Evolutionary conservation across 371 early-diverging fungal species (phyloP).

Genomic region (Mortierella sp.): DNA sequence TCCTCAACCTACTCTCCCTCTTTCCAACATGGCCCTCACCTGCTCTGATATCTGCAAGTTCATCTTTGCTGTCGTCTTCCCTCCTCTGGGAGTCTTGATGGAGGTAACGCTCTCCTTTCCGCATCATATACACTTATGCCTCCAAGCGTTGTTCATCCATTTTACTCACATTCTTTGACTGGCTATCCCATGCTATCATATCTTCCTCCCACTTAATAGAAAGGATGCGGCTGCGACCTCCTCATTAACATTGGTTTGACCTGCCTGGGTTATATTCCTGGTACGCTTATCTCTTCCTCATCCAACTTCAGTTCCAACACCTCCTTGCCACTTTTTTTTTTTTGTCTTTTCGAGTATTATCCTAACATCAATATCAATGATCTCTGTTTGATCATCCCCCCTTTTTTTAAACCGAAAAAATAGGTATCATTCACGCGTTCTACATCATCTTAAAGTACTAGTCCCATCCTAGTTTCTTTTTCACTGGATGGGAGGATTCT

Average conservation of each 20-base stretch:
- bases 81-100: conserved; percentile 60
- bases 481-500: not conserved
- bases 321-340: not conserved
- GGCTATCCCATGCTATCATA: not conserved
- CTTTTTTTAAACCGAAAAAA: not conserved
- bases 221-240: conserved; percentile 76
- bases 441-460: conserved; percentile 52
- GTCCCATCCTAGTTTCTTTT: not conserved
- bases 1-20: conserved; percentile 72
- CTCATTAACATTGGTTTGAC: conserved; percentile 85
- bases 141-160: not conserved
- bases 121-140: not conserved
- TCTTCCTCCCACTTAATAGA: conserved; percentile 3
- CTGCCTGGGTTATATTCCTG: conserved; percentile 85
- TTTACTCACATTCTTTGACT: not conserved
- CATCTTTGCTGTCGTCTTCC: conserved; percentile 57
- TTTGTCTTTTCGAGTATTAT: not conserved
- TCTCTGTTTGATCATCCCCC: not conserved
- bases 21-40: conserved; percentile 58
- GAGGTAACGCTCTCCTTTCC: conserved; percentile 31
- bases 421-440: conserved; percentile 53
- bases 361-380: not conserved
- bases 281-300: conserved; percentile 52
- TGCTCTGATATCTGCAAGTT: conserved; percentile 60
- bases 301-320: not conserved